Evolutionary conservation across 352 stramenopile genomes (phyloP).

Genomic region (Globisporangium carolinianum): DNA sequence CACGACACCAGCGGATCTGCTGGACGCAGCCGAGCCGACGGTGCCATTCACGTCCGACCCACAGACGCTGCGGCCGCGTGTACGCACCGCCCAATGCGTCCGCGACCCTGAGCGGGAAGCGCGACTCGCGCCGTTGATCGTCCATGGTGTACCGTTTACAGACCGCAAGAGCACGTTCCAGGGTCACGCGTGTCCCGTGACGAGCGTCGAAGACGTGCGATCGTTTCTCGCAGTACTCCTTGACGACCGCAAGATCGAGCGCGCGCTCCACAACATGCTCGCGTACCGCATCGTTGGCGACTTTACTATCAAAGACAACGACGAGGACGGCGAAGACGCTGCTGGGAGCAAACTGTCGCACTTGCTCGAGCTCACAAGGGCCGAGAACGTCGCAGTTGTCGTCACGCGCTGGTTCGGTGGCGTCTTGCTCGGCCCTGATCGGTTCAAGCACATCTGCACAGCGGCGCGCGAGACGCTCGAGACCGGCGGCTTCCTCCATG

Average conservation of each 20-base stretch:
- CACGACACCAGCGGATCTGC: background rate
- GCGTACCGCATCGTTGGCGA: slow-evolving; percentile 76
- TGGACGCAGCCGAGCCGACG: slow-evolving; percentile 5
- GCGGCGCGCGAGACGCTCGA: slow-evolving; percentile 69
- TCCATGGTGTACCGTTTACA: slow-evolving; percentile 55
- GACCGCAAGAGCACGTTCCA: slow-evolving; percentile 86
- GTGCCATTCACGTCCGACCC: slow-evolving; percentile 44
- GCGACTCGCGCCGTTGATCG: slow-evolving; percentile 50
- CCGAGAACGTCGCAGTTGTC: slow-evolving; percentile 75
- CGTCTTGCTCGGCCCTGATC: slow-evolving; percentile 75
- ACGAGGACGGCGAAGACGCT: slow-evolving; percentile 80
- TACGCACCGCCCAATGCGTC: slow-evolving; percentile 50
- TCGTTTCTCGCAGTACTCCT: slow-evolving; percentile 76
- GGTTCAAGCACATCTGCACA: slow-evolving; percentile 84
- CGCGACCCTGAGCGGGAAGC: slow-evolving; percentile 51
- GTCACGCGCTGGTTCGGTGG: slow-evolving; percentile 84
- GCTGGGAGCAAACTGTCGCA: slow-evolving; percentile 79
- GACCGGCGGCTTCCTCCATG: slow-evolving; percentile 48
- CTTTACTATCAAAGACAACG: slow-evolving; percentile 77
- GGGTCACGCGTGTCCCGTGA: slow-evolving; percentile 52
- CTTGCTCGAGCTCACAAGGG: slow-evolving; percentile 71
- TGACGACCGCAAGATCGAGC: slow-evolving; percentile 75
- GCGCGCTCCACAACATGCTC: slow-evolving; percentile 86
- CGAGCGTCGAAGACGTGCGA: slow-evolving; percentile 64
- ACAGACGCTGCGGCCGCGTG: slow-evolving; percentile 53